Evolutionary conservation across 2,329 filamentous ascomycete genomes (phyloP).

Genomic region (Penicillium sclerotiorum): DNA sequence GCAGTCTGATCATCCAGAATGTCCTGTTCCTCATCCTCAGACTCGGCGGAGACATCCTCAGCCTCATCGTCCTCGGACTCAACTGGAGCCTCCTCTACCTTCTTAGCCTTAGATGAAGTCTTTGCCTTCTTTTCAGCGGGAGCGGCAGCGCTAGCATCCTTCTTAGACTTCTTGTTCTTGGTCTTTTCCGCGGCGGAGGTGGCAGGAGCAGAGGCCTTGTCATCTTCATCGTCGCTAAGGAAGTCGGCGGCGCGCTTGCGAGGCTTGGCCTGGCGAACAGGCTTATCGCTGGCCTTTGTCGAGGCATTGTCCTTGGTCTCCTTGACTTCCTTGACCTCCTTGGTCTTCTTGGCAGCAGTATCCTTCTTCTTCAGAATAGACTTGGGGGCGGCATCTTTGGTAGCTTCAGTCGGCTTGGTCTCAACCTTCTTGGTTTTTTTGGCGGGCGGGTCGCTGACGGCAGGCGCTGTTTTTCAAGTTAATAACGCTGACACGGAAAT

Average conservation of each 20-base stretch:
- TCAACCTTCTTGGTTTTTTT: conserved; percentile 62
- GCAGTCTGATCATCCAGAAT: conserved; percentile 51
- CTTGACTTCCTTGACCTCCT: conserved; percentile 22
- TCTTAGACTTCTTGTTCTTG: conserved; percentile 50
- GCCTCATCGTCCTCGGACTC: conserved; percentile 40
- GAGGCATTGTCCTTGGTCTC: conserved; percentile 28
- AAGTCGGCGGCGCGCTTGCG: conserved; percentile 54
- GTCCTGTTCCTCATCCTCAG: conserved; percentile 32
- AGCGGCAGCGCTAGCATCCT: conserved; percentile 35
- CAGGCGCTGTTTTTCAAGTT: conserved; percentile 36
- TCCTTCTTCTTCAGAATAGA: conserved; percentile 38
- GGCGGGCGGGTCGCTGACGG: conserved; percentile 52
- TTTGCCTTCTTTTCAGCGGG: conserved; percentile 31
- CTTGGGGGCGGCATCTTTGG: conserved; percentile 33
- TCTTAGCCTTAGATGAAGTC: conserved; percentile 46
- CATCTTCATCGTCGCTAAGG: conserved; percentile 46
- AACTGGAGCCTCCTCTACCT: conserved; percentile 45
- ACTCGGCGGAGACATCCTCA: conserved; percentile 17
- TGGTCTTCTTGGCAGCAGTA: conserved; percentile 20
- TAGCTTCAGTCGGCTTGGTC: conserved; percentile 32
- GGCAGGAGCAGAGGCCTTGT: conserved; percentile 26
- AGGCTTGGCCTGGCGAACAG: conserved; percentile 42
- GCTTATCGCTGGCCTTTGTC: conserved; percentile 37
- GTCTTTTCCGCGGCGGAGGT: conserved; percentile 42
- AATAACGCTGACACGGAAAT: conserved; percentile 5